Evolutionary conservation across 169 alveolate species (phyloP).

Genomic region (Blepharisma undulans): DNA sequence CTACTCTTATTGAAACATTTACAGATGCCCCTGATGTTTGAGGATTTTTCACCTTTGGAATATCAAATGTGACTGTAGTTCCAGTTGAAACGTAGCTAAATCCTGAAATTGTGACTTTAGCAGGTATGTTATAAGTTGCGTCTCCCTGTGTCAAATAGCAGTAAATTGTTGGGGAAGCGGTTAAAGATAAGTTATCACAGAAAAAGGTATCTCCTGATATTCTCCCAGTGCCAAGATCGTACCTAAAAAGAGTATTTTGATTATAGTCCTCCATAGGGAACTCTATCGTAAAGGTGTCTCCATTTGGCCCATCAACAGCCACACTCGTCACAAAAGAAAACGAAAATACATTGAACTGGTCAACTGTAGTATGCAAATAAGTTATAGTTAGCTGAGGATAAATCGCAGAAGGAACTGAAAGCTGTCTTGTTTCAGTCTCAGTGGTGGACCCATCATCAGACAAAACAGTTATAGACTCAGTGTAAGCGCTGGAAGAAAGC

Average conservation of each 20-base stretch:
- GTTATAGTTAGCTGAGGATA: neutral
- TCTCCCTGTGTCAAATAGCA: conserved; percentile 1
- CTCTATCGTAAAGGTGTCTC: conserved; percentile 11
- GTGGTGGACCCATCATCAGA: neutral
- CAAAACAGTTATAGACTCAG: neutral
- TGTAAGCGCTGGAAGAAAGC: neutral
- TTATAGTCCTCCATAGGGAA: conserved; percentile 35
- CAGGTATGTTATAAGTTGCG: neutral
- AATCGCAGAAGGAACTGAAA: neutral
- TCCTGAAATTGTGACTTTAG: neutral
- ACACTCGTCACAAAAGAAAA: neutral
- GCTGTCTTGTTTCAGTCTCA: conserved; percentile 1
- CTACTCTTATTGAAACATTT: neutral
- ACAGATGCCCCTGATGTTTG: neutral
- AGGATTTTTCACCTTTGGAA: neutral
- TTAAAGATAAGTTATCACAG: neutral
- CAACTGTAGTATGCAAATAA: conserved; percentile 11
- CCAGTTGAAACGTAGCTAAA: neutral
- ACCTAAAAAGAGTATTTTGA: neutral
- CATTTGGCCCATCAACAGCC: neutral
- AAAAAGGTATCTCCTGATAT: neutral
- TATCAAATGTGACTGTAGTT: neutral
- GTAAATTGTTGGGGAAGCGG: neutral
- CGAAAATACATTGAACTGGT: neutral
- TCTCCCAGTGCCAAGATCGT: conserved; percentile 29